Base-by-base conservation (phyloP, 2,329 filamentous ascomycete species). In the Mycocentrospora acerina region DNA sequence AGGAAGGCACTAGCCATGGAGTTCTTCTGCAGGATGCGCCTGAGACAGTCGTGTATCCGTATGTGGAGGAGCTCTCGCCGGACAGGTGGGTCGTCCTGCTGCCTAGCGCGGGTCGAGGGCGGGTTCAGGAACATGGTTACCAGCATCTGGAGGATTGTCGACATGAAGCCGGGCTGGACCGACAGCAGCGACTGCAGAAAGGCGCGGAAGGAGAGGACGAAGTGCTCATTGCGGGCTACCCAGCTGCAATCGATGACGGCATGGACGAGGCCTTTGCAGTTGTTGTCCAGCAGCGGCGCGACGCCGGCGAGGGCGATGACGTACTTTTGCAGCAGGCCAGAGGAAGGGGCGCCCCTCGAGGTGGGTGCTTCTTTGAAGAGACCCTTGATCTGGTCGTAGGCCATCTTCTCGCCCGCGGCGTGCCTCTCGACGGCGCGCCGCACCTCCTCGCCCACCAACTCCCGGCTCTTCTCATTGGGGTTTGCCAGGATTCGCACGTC, bases 121-220 rank as follows among this genome's bases (percentile, higher is more conserved):
- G 79, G 53, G 43, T 74, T 79, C 41, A 79, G 77, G 59, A 98
- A 88, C 62, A 89, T 85, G 44, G 82, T 79, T 38, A 95, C 83
- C 43, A 97, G 77, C 81, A 89, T 91, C 40, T 81, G 77, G 41
- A 96, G 77, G 26, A 95, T 83, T 14, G 81, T 75, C 15, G 77
- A 78, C 24, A 94, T 79, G 67, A 88, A 94, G 11, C 81, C 83
- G 29, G 87, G 85, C 58, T 96, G 88, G 1, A 90, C 86, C 44
- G 88, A 94, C 35, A 90, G 82, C 30, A 98, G 72, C 34, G 76
- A 77, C 17, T 75, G 75, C 33, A 84, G 56, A 42, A 83, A 78
- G 27, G 75, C 68, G 37, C 76, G 71, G 62, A 77, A 84, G 6
- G 78, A 63, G 42, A 71, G 72, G 32, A 80, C 72, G 55, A 82